Percentiles rank a stretch among this genome's conserved stretches.
Evolutionary conservation across 2,329 filamentous ascomycete genomes (phyloP).

Genomic region (Alternaria novae-zelandiae): DNA sequence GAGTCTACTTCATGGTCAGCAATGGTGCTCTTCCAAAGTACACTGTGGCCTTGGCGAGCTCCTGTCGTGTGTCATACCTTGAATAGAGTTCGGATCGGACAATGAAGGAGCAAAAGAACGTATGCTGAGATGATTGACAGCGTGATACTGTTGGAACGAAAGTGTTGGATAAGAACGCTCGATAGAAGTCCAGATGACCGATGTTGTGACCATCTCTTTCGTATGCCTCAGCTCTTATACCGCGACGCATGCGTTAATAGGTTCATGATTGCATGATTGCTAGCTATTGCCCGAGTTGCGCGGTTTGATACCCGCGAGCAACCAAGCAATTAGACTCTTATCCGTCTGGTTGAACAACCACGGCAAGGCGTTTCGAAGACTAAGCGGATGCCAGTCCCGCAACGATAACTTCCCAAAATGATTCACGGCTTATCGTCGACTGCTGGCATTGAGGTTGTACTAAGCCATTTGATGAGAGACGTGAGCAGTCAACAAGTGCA

Average conservation of each 20-base stretch:
- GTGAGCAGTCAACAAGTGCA: not conserved
- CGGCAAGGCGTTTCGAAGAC: not conserved
- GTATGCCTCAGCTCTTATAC: conserved; percentile 5
- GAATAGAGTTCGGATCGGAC: not conserved
- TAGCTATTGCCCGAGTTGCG: not conserved
- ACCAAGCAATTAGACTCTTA: conserved; percentile 16
- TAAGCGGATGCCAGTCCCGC: not conserved
- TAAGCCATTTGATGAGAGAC: not conserved
- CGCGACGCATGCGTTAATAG: not conserved
- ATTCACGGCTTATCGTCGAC: not conserved
- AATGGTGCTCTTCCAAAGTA: too few relatives aligned
- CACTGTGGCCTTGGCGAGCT: not conserved
- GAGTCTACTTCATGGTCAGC: not conserved
- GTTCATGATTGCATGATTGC: not conserved
- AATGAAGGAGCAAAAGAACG: not conserved
- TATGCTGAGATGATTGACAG: not conserved
- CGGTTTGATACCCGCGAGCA: conserved; percentile 23
- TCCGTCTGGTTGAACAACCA: conserved; percentile 2
- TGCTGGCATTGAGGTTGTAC: not conserved
- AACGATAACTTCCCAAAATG: not conserved
- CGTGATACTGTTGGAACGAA: not conserved
- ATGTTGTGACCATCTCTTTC: not conserved
- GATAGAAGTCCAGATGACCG: not conserved
- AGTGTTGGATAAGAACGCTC: not conserved
- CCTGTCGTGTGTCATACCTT: not conserved